A percentile compares a stretch with the other conserved stretches of the same genome.
Evolutionary conservation across 2,329 filamentous ascomycete genomes (phyloP).

Genomic region (Diaporthe helianthi): DNA sequence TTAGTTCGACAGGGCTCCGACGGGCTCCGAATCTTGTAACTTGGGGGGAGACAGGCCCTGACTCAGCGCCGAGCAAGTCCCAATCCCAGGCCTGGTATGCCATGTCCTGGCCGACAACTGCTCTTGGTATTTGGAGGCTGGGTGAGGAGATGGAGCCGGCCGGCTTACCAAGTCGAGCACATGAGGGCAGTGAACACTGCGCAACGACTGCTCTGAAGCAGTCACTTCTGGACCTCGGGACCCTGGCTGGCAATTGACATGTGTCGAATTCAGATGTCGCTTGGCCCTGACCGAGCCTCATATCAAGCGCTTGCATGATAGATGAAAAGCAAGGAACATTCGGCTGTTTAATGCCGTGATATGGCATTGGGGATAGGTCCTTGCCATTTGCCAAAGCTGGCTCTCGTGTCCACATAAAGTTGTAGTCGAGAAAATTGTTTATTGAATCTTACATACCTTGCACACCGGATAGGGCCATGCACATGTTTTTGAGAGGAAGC

Average conservation of each 20-base stretch:
- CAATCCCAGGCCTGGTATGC: background rate
- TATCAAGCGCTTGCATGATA: constrained; percentile 7
- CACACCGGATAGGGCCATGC: background rate
- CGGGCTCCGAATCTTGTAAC: background rate
- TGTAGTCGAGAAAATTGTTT: background rate
- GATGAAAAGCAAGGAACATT: constrained; percentile 7
- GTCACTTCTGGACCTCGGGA: background rate
- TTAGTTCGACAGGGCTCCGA: background rate
- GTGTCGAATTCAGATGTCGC: background rate
- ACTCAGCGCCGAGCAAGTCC: background rate
- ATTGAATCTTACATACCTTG: background rate
- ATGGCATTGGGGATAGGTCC: background rate
- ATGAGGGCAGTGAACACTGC: background rate
- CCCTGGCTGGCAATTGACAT: background rate
- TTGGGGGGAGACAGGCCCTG: background rate
- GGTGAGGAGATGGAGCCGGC: background rate
- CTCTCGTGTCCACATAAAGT: background rate
- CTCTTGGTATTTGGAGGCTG: background rate
- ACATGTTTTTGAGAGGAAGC: background rate
- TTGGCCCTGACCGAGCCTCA: background rate
- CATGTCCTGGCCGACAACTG: background rate
- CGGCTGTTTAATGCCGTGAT: background rate
- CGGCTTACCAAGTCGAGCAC: background rate
- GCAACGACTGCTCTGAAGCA: background rate
- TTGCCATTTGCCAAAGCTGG: background rate